Evolutionary conservation across 805 yeast genomes (phyloP), one percentile per base, ranked within the genome.

Genomic region (Pichia heedii): DNA sequence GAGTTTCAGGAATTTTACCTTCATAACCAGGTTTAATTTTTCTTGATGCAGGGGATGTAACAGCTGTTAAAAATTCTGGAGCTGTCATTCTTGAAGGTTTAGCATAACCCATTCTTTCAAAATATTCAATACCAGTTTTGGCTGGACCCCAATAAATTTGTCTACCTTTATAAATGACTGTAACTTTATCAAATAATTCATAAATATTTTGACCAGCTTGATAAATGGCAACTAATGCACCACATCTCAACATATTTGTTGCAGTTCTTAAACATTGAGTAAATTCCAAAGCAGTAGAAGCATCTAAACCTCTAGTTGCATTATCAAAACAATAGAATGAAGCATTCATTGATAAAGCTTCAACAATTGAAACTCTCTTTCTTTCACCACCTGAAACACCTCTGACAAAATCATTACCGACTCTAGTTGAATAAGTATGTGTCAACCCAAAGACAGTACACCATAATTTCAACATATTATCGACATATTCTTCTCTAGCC

Each of bases 301-400:
- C 76, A 62, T 78, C 84, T 51, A 78, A 67, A 61, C 84, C 84
- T 63, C 84, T 71, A 16, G 84, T 79, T 22, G 84, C 79, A 53
- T 78, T 79, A 65, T 78, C 84, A 73, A 80, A 78, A 51, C 81
- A 76, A 52, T 74, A 77, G 24, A 77, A 65, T 5, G 75, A 67
- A 7, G 75, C 79, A 47, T 73, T 69, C 64, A 70, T 67, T 32
- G 75, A 67, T 42, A 74, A 65, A 5, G 77, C 83, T 61, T 79
- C 85, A 15, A 78, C 84, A 53, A 79, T 71, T 3, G 83, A 76
- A 22, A 79, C 83, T 66, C 85, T 75, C 66, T 79, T 79, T 56
- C 84, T 66, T 63, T 79, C 84, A 65, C 85, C 85, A 57, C 84
- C 84, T 30, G 83, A 77, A 35, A 79, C 61, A 63, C 85, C 85